These are phyloP conservation scores for Przewalskia tangutica DNA, from an alignment of 257 asterid species.

Conservation along the genomic window DNA sequence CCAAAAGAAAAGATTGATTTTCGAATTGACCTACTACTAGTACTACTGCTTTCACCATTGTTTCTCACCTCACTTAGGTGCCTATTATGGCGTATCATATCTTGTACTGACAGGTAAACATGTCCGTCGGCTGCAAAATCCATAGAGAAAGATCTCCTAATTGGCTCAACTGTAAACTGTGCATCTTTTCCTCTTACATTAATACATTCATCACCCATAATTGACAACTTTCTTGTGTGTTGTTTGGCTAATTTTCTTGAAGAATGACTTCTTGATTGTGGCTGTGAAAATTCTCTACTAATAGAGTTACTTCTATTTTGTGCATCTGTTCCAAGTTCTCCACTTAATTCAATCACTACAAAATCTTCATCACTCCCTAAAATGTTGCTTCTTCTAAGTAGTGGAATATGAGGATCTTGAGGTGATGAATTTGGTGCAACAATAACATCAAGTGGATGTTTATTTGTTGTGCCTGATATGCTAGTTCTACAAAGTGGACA, in stretches of 20 bases:
- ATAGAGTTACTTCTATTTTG: constrained; percentile 28
- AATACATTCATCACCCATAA: constrained; percentile 77
- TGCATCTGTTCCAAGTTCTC: constrained; percentile 12
- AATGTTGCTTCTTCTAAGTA: constrained; percentile 12
- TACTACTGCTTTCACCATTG: constrained; percentile 36
- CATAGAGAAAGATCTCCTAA: constrained; percentile 84
- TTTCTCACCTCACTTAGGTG: constrained; percentile 17
- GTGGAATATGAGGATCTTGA: constrained; percentile 36
- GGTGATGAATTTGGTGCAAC: constrained; percentile 73
- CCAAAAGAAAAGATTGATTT: constrained; percentile 68
- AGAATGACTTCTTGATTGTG: constrained; percentile 24
- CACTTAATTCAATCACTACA: constrained; percentile 33
- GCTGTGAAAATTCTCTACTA: constrained; percentile 13
- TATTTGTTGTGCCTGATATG: constrained; percentile 42
- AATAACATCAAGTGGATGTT: constrained; percentile 21
- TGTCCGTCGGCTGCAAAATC: constrained; percentile 60
- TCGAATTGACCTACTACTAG: constrained; percentile 33
- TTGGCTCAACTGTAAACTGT: constrained; percentile 48
- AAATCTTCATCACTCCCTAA: constrained; percentile 36
- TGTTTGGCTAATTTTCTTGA: constrained; percentile 21
- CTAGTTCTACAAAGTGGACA: constrained; percentile 76
- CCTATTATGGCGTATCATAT: constrained; percentile 33
- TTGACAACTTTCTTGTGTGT: constrained; percentile 40
- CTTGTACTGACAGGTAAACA: constrained; percentile 54
- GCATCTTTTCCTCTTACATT: constrained; percentile 41